Conservation (phyloP, 371 early-diverging fungal species). For the Mortierella sp. region DNA sequence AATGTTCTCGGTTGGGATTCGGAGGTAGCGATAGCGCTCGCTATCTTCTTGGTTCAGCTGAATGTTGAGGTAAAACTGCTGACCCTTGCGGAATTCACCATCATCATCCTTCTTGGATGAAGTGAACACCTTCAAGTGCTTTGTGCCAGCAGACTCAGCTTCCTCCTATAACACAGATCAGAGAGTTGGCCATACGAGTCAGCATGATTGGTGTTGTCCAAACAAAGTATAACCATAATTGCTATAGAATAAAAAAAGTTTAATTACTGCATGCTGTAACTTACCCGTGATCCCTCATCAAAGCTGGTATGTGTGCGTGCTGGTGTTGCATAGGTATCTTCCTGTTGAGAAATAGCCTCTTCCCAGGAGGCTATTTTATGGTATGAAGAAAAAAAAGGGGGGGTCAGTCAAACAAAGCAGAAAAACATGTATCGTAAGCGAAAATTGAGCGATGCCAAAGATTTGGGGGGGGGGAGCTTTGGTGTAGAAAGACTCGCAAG, state of each 20-base stretch:
- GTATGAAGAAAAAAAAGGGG: neutral
- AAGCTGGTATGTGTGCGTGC: slow-evolving; percentile 44
- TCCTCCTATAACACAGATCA: slow-evolving; percentile 22
- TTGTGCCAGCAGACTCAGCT: slow-evolving; percentile 25
- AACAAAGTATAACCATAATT: no score
- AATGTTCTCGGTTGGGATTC: slow-evolving; percentile 55
- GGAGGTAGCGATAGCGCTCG: slow-evolving; percentile 38
- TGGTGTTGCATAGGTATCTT: slow-evolving; percentile 40
- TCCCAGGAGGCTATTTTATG: slow-evolving; percentile 38
- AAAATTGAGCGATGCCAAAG: neutral
- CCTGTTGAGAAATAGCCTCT: slow-evolving; percentile 24
- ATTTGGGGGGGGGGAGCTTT: neutral
- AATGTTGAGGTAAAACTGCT: slow-evolving; percentile 52
- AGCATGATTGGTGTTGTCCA: neutral
- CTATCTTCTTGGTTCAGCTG: slow-evolving; percentile 41
- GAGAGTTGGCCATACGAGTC: neutral
- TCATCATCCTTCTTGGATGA: slow-evolving; percentile 52
- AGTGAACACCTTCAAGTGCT: slow-evolving; percentile 45
- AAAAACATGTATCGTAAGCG: neutral
- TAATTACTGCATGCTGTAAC: neutral
- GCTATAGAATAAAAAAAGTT: neutral
- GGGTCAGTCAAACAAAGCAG: neutral
- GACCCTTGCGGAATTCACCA: slow-evolving; percentile 52
- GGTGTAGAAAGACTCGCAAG: no score
- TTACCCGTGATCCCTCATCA: slow-evolving; percentile 42